Conservation (phyloP, 2,329 filamentous ascomycete species). For the Pseudocercospora crystallina region DNA sequence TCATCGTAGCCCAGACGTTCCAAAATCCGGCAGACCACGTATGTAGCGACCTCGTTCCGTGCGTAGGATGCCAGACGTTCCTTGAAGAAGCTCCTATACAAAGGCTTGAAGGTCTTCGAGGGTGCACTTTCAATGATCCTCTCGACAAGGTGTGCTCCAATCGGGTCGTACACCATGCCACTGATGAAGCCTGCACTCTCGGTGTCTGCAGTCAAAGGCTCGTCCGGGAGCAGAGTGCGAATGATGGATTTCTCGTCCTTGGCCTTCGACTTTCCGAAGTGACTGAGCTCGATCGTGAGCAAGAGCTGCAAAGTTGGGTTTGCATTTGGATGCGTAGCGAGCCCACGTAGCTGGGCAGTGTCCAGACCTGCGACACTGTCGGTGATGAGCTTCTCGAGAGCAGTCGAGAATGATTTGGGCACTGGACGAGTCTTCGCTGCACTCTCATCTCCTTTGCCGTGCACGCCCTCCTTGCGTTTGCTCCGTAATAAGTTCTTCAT, state of each 20-base stretch:
- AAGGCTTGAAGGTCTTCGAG: slow-evolving; percentile 84
- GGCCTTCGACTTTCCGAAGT: slow-evolving; percentile 66
- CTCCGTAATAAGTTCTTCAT: slow-evolving; percentile 79
- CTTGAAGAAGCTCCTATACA: slow-evolving; percentile 78
- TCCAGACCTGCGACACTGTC: slow-evolving; percentile 75
- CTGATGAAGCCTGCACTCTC: slow-evolving; percentile 80
- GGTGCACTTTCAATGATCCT: slow-evolving; percentile 78
- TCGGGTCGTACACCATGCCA: slow-evolving; percentile 81
- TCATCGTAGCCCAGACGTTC: slow-evolving; percentile 86
- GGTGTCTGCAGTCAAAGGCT: slow-evolving; percentile 68
- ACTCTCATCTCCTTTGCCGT: slow-evolving; percentile 57
- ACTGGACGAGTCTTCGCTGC: slow-evolving; percentile 53
- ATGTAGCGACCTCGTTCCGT: slow-evolving; percentile 86
- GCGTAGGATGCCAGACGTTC: slow-evolving; percentile 76
- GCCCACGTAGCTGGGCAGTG: slow-evolving; percentile 73
- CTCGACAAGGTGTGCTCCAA: slow-evolving; percentile 88
- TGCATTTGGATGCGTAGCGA: slow-evolving; percentile 85
- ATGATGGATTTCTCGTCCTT: slow-evolving; percentile 69
- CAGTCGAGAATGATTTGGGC: slow-evolving; percentile 73
- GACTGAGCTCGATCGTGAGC: slow-evolving; percentile 77
- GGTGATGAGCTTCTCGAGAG: slow-evolving; percentile 77
- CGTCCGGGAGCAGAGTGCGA: slow-evolving; percentile 75
- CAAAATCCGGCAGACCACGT: slow-evolving; percentile 79
- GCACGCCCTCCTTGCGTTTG: slow-evolving; percentile 85
- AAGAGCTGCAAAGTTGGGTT: slow-evolving; percentile 92